Percentiles rank a stretch among this genome's conserved stretches.
These are phyloP conservation scores for Sporopachydermia cereana DNA, from an alignment of 1,139 yeast species.

Conservation along the genomic window DNA sequence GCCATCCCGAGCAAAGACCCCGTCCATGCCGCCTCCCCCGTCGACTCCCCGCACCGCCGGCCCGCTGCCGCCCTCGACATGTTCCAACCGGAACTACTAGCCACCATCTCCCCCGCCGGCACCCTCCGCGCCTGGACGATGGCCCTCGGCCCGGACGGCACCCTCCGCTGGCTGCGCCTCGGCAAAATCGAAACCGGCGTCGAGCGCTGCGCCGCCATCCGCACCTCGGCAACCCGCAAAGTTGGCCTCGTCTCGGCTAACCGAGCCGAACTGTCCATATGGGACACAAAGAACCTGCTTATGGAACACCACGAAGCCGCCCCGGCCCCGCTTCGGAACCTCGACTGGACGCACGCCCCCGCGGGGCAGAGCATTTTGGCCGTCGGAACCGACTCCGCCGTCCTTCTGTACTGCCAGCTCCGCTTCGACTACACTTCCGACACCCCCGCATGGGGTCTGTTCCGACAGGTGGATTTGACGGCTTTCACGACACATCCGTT, in stretches of 20 bases:
- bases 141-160: slow-evolving; percentile 16
- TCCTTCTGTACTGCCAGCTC: slow-evolving; percentile 64
- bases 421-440: slow-evolving; percentile 81
- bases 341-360: slow-evolving; percentile 75
- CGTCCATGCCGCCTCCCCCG: slow-evolving; percentile 40
- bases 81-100: slow-evolving; percentile 39
- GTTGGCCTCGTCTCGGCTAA: slow-evolving; percentile 55
- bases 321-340: slow-evolving; percentile 34
- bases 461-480: slow-evolving; percentile 61
- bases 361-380: slow-evolving; percentile 65
- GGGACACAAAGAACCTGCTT: slow-evolving; percentile 64
- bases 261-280: slow-evolving; percentile 45
- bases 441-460: slow-evolving; percentile 65
- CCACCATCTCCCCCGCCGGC: slow-evolving; percentile 49
- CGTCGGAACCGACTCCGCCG: slow-evolving; percentile 57
- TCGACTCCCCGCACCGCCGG: slow-evolving; percentile 38
- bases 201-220: slow-evolving; percentile 37
- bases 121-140: slow-evolving; percentile 41
- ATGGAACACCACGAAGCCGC: slow-evolving; percentile 47
- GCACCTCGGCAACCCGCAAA: slow-evolving; percentile 67
- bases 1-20: slow-evolving; percentile 19
- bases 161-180: slow-evolving; percentile 41
- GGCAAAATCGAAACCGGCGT: slow-evolving; percentile 44
- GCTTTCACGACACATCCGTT: slow-evolving; percentile 66
- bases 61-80: slow-evolving; percentile 23